phyloP scores from a whole-genome alignment of 495 filamentous ascomycete genomes.

The Aspergillus nanangensis region DNA sequence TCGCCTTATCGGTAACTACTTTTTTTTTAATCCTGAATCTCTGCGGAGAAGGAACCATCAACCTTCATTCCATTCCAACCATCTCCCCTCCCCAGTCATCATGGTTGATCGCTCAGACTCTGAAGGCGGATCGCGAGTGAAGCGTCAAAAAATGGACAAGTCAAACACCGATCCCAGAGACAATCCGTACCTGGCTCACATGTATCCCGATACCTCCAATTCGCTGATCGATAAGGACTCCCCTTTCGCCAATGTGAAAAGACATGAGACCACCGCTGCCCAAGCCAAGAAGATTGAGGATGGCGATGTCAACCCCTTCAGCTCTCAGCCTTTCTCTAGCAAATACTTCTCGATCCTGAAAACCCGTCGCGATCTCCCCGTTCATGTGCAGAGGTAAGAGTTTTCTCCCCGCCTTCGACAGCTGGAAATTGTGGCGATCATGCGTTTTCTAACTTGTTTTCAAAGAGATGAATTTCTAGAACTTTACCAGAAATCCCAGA shows the following conservation, averaged over 20 bases:
- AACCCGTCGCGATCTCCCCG: slow-evolving; percentile 78
- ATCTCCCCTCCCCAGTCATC: slow-evolving; percentile 7
- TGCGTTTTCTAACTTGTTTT: neutral
- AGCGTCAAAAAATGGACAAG: slow-evolving; percentile 47
- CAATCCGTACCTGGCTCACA: slow-evolving; percentile 92
- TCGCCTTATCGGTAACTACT: slow-evolving; percentile 31
- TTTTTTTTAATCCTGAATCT: slow-evolving; percentile 8
- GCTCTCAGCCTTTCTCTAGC: slow-evolving; percentile 63
- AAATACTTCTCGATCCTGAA: slow-evolving; percentile 88
- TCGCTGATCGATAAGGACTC: slow-evolving; percentile 29
- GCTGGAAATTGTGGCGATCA: no score
- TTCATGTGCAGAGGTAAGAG: slow-evolving; percentile 77
- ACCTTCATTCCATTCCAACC: slow-evolving; percentile 2
- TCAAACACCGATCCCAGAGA: slow-evolving; percentile 47
- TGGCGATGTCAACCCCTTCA: slow-evolving; percentile 83
- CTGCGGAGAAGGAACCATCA: slow-evolving; percentile 10
- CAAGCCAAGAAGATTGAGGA: slow-evolving; percentile 73
- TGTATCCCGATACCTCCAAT: slow-evolving; percentile 54
- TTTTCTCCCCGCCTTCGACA: neutral
- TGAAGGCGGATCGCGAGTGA: slow-evolving; percentile 38
- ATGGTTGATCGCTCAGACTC: slow-evolving; percentile 42
- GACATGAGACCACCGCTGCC: slow-evolving; percentile 76
- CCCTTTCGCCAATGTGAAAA: slow-evolving; percentile 60
- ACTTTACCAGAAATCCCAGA: slow-evolving; percentile 87
- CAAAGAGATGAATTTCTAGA: slow-evolving; percentile 90